Evolutionary conservation across 441 rosid genomes (phyloP).

Genomic region (Euphorbia corollata): DNA sequence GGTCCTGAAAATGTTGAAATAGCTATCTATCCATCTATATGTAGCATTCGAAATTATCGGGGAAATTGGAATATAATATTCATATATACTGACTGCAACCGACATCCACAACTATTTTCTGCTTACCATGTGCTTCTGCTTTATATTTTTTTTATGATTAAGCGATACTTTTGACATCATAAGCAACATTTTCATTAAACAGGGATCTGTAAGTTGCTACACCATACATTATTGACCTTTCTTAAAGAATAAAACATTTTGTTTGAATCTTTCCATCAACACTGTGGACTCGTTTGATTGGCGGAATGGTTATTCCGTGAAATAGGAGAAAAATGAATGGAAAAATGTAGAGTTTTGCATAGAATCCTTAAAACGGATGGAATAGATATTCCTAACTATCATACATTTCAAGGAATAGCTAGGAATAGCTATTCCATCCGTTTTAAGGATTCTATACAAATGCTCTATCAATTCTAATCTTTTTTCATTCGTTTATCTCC

Average conservation of each 20-base stretch:
- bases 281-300: too few relatives aligned
- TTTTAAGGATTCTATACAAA: too few relatives aligned
- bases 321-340: too few relatives aligned
- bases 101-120: not conserved
- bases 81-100: conserved; percentile 18
- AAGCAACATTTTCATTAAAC: conserved; percentile 8
- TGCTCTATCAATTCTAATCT: too few relatives aligned
- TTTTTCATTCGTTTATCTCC: too few relatives aligned
- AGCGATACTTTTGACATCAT: conserved; percentile 10
- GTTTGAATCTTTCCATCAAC: not conserved
- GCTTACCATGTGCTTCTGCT: conserved; percentile 11
- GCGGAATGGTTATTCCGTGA: too few relatives aligned
- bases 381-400: too few relatives aligned
- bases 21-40: not conserved
- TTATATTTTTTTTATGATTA: conserved; percentile 3
- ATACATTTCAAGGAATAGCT: too few relatives aligned
- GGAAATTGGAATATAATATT: conserved; percentile 15
- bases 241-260: conserved; percentile 14
- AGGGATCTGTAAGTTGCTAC: not conserved
- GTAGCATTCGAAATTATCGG: not conserved
- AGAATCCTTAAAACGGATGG: too few relatives aligned
- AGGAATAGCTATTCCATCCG: too few relatives aligned
- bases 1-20: conserved; percentile 6
- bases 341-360: too few relatives aligned
- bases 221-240: conserved; percentile 17